A percentile compares a stretch with the other conserved stretches of the same genome.
Conservation (phyloP, 345 rosid species). For the Noccaea caerulescens region DNA sequence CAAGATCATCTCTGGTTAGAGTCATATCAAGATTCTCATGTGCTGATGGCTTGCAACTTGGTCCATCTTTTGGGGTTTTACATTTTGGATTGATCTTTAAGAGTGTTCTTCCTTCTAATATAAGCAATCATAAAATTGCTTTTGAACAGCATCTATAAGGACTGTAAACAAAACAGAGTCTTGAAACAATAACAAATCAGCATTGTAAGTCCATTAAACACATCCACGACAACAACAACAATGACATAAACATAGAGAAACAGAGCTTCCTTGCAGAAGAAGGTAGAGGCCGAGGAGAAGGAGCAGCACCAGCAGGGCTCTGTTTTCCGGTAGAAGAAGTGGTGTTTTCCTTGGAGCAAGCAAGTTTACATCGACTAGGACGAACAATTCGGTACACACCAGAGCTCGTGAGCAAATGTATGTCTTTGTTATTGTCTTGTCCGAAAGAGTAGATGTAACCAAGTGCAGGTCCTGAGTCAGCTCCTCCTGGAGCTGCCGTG, state of each 20-base stretch:
- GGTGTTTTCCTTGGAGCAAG: conserved; percentile 74
- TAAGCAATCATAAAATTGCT: conserved; percentile 4
- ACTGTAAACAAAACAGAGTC: conserved; percentile 20
- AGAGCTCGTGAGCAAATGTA: conserved; percentile 61
- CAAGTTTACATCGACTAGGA: conserved; percentile 83
- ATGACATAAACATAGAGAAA: conserved; percentile 31
- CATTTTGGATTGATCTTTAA: background rate
- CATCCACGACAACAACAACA: conserved; percentile 12
- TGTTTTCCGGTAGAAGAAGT: conserved; percentile 49
- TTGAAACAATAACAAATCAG: conserved; percentile 30
- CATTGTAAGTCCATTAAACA: conserved; percentile 4
- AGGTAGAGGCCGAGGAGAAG: conserved; percentile 38
- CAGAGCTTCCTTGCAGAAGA: conserved; percentile 50
- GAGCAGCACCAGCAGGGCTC: conserved; percentile 47
- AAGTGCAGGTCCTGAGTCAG: conserved; percentile 60
- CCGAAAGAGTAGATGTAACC: conserved; percentile 83
- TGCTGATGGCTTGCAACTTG: background rate
- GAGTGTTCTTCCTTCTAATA: background rate
- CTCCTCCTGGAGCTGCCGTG: conserved; percentile 56
- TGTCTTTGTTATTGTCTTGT: conserved; percentile 77
- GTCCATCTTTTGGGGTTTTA: background rate
- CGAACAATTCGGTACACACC: conserved; percentile 87
- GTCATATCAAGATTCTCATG: background rate
- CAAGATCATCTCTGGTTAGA: no score
- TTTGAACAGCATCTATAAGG: background rate